Evolutionary conservation across 148 eudicot species (phyloP), one percentile per base, ranked within the genome.

Genomic region (Vaccinium myrtillus): DNA sequence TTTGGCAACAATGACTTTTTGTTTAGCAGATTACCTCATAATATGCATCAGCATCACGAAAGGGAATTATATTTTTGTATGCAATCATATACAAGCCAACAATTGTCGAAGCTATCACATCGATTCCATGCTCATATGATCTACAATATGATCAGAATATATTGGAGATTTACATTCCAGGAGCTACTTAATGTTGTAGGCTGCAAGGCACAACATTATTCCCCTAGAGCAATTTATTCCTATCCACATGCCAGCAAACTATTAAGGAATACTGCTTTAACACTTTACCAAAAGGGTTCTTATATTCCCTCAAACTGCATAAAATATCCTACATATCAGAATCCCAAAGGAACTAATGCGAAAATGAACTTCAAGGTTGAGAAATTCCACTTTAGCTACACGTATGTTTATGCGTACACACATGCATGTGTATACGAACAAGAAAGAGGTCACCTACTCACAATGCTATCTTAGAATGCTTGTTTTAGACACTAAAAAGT

Each of bases 161-260:
- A 50, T 25, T 18, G 59, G 23, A 69, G 48, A 46, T n/a, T 81
- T 53, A 82, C 43, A 51, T 53, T 30, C 67, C 79, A 43, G 79
- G 50, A 82, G 84, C 80, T 58, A 83, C 46, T 83, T 75, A 75
- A 83, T 55, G 15, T 43, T 83, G 77, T 75, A 43, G 70, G 82
- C 58, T 85, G 55, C 81, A 80, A 76, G 81, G 82, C 87, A 88
- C 76, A 83, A 85, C 81, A 85, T 82, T 82, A 80, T 65, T 82
- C 83, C 82, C 87, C 77, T 21, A 55, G 30, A 71, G 87, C 88
- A 89, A 76, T 86, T 84, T 86, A 90, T 92, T 92, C 93, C 90
- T 87, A 87, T 91, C 93, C 91, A 91, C 80, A 87, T 87, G 94
- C 84, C 91, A 92, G 84, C 88, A 84, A 89, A 87, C 92, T 87